A percentile compares a stretch with the other conserved stretches of the same genome.
Evolutionary conservation across 164 flowering plant genomes (phyloP).

Genomic region (Stephania yunnanensis): DNA sequence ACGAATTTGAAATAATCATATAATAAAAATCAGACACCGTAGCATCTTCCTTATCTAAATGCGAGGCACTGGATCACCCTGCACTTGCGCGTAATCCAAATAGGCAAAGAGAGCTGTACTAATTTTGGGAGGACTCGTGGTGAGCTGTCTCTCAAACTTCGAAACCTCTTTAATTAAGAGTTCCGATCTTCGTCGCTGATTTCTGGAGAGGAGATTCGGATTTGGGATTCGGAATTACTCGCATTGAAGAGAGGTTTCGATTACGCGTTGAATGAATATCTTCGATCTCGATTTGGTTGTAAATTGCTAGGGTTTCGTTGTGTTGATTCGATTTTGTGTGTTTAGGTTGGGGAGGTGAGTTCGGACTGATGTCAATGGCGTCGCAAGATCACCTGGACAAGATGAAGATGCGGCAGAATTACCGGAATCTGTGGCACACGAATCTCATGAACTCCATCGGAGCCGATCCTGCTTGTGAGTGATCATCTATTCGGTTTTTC

Average conservation of each 20-base stretch:
- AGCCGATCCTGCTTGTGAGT: conserved; percentile 65
- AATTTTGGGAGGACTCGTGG: neutral
- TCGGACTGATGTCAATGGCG: conserved; percentile 28
- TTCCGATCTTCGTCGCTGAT: neutral
- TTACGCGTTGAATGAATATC: neutral
- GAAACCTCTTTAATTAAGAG: neutral
- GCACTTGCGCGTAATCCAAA: neutral
- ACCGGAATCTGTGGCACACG: conserved; percentile 80
- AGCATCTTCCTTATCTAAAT: too few relatives aligned
- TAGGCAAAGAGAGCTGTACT: too few relatives aligned
- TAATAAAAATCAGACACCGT: neutral
- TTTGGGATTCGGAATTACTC: too few relatives aligned
- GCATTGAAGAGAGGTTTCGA: neutral
- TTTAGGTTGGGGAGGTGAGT: too few relatives aligned
- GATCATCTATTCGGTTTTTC: neutral
- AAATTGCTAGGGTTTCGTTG: neutral
- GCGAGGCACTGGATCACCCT: neutral
- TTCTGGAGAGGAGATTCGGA: conserved; percentile 1
- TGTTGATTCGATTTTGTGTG: neutral
- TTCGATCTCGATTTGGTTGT: neutral
- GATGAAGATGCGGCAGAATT: conserved; percentile 74
- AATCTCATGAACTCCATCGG: conserved; percentile 63
- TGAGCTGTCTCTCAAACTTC: neutral
- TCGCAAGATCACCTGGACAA: conserved; percentile 48
- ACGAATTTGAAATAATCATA: too few relatives aligned